Conservation (phyloP, 2,329 filamentous ascomycete genomes). For the Ploettnerulaceae sp. region DNA sequence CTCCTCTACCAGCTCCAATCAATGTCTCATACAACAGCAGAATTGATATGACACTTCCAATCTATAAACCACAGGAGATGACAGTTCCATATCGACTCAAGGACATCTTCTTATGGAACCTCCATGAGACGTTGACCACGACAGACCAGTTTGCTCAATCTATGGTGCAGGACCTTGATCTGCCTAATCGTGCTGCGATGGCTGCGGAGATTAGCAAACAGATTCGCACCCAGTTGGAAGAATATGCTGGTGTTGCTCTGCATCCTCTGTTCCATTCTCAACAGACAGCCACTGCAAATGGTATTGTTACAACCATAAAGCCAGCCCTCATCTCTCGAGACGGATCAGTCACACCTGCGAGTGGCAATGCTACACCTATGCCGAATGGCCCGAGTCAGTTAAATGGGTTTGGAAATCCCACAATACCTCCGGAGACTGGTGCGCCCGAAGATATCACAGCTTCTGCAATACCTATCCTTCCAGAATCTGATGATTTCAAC, state of each 20-base stretch:
- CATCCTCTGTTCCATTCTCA: slow-evolving; percentile 81
- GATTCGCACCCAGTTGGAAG: slow-evolving; percentile 90
- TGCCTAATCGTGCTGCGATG: slow-evolving; percentile 67
- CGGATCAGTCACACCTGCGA: slow-evolving; percentile 42
- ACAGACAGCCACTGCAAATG: slow-evolving; percentile 32
- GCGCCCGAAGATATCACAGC: slow-evolving; percentile 55
- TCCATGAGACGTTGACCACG: slow-evolving; percentile 89
- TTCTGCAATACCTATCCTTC: slow-evolving; percentile 57
- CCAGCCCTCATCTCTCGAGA: slow-evolving; percentile 31
- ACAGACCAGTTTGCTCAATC: slow-evolving; percentile 92
- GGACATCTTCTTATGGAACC: slow-evolving; percentile 96
- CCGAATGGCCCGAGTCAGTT: slow-evolving; percentile 42
- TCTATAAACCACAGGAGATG: slow-evolving; percentile 73
- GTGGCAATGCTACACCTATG: slow-evolving; percentile 53
- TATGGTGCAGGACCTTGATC: slow-evolving; percentile 87
- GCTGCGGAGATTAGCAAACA: slow-evolving; percentile 84
- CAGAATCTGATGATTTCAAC: slow-evolving; percentile 71
- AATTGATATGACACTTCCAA: slow-evolving; percentile 67
- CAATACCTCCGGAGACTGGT: slow-evolving; percentile 41
- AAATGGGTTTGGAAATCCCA: slow-evolving; percentile 45
- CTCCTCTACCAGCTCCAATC: slow-evolving; percentile 59
- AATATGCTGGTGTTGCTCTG: slow-evolving; percentile 90
- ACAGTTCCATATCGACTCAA: slow-evolving; percentile 84
- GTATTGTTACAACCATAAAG: slow-evolving; percentile 33
- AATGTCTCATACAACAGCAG: slow-evolving; percentile 50